Evolutionary conservation across 768 basidiomycete genomes (phyloP), one percentile per base, ranked within the genome.

Genomic region (Jaapia argillacea): DNA sequence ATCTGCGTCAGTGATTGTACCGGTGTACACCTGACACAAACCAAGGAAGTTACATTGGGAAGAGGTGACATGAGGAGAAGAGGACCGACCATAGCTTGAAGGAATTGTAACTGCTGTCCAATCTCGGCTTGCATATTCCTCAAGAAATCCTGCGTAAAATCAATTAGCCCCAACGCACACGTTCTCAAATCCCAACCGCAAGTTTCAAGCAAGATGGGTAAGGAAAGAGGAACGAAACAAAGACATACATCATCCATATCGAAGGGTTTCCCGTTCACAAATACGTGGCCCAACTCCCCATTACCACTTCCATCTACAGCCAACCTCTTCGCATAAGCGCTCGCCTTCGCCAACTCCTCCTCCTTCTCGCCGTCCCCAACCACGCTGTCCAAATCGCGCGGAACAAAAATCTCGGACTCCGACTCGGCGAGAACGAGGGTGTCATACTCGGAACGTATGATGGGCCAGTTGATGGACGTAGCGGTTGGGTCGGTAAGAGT

Each of bases 201-300:
- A 33, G 10, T 16, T 33, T 33, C 10, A 38, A 38, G n/a, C n/a
- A n/a, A n/a, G n/a, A n/a, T n/a, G n/a, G n/a, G n/a, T n/a, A n/a
- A n/a, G n/a, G n/a, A n/a, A n/a, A n/a, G n/a, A n/a, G n/a, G 20
- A 22, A 21, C 23, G 21, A 26, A 21, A 5, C 10, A 35, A 4
- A 27, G 27, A 41, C 51, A 24, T 26, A 54, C 43, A 42, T 46
- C 40, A 49, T 75, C 71, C 39, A 89, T 58, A 10, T 72, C 60
- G 41, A 78, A 69, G 57, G 85, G 74, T 54, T 81, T 90, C n/a
- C 93, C 93, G 53, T 97, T 94, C 55, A 94, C 68, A 59, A 97
- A 94, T 3, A 71, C 78, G 49, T 86, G 79, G 0, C 90, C 92
- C 2, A 59, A n/a, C n/a, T n/a, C n/a, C n/a, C n/a, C n/a, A n/a